Conservation (phyloP, 805 yeast species). For the Debaryomyces hansenii region DNA sequence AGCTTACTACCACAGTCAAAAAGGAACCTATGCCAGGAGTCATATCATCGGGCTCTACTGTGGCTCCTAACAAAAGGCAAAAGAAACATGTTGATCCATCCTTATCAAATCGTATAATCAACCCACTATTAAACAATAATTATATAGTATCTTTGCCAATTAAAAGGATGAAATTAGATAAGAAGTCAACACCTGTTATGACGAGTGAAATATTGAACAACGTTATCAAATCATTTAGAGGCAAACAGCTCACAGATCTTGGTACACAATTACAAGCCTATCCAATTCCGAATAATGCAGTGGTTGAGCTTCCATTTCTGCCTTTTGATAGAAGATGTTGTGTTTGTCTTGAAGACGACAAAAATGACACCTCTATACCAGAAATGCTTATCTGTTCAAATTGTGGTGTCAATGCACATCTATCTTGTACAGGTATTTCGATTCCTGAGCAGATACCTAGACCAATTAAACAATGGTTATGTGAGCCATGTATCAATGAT, state of each 20-base stretch:
- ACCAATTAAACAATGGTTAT: slow-evolving; percentile 60
- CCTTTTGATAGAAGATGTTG: slow-evolving; percentile 47
- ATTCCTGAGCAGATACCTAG: slow-evolving; percentile 15
- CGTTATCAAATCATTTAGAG: slow-evolving; percentile 16
- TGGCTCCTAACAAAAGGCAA: slow-evolving; percentile 7
- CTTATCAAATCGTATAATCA: slow-evolving; percentile 9
- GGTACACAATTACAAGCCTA: slow-evolving; percentile 16
- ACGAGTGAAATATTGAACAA: slow-evolving; percentile 4
- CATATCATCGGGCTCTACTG: background rate
- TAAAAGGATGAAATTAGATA: slow-evolving; percentile 15
- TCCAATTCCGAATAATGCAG: slow-evolving; percentile 15
- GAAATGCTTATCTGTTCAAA: slow-evolving; percentile 55
- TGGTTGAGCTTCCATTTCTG: slow-evolving; percentile 18
- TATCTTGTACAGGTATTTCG: slow-evolving; percentile 60
- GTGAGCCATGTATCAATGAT: slow-evolving; percentile 78
- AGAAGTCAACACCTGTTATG: slow-evolving; percentile 13
- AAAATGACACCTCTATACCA: slow-evolving; percentile 17
- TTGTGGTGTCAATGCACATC: slow-evolving; percentile 73
- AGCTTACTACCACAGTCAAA: slow-evolving; percentile 2
- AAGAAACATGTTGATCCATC: slow-evolving; percentile 6
- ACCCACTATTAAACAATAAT: slow-evolving; percentile 22
- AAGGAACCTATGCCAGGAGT: background rate
- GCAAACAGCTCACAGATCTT: slow-evolving; percentile 28
- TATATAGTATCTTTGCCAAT: slow-evolving; percentile 15
- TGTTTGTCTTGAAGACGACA: slow-evolving; percentile 50